Base-by-base conservation (phyloP, 352 stramenopile species). In the Pythium plurisporium region DNA sequence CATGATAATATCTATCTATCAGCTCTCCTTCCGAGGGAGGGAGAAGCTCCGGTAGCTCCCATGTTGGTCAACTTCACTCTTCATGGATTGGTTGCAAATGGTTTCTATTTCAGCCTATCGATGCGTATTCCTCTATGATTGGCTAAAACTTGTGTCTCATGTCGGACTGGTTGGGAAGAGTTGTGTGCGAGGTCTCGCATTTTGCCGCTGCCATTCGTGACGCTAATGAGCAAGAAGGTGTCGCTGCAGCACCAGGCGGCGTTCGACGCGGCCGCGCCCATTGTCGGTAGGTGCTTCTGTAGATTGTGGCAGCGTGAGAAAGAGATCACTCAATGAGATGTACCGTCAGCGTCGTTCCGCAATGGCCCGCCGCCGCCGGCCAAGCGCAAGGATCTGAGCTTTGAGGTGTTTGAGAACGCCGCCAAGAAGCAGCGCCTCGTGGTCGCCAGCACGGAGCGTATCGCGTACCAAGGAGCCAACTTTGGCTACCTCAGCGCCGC, bases 391-490 rank as follows among this genome's bases (percentile, higher is more conserved):
- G 69, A 90, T 48, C 68, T 94, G 58, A 72, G 62, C 38, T 90
- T 91, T 53, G 78, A 91, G 45, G 65, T 94, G 63, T 94, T 87
- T 59, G 81, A 94, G 65, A 87, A 94, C 56, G 40, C 72, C 2
- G 65, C 65, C 22, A 94, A 91, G 65, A 94, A 94, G 66, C 78
- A 91, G 62, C 79, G 79, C 23, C 64, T 94, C 23, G 81, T 94
- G 41, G 67, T 94, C 22, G 72, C 83, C 22, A 89, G 74, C 45
- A 85, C 75, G 2, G 79, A 94, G 38, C 89, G 86, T 51, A 77
- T 94, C 47, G 79, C 78, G 65, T 94, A 91, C 58, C 83, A 94
- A 54, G 83, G 77, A 38, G 83, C 83, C 45, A 94, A 94, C 65
- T 94, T 94, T 62, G 83, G 83, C 48, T 90, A 94, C 69, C 64